Percentiles rank a stretch among this genome's conserved stretches.
Evolutionary conservation across 2,329 filamentous ascomycete genomes (phyloP).

Genomic region (Penicillium sp.): DNA sequence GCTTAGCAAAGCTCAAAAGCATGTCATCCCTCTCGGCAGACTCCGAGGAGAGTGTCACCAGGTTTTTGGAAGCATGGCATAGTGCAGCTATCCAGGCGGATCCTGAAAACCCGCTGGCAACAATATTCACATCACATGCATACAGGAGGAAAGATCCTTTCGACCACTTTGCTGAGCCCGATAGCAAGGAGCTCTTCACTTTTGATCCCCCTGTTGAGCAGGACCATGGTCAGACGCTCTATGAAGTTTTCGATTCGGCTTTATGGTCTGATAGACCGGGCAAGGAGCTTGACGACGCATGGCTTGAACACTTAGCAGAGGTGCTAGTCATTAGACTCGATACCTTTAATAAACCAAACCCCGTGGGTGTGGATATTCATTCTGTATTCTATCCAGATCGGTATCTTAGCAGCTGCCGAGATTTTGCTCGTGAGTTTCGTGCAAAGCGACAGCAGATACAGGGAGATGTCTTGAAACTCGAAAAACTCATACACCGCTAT

Average conservation of each 20-base stretch:
- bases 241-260: slow-evolving; percentile 53
- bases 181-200: slow-evolving; percentile 38
- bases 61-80: slow-evolving; percentile 53
- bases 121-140: slow-evolving; percentile 48
- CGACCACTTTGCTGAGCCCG: slow-evolving; percentile 29
- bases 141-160: slow-evolving; percentile 37
- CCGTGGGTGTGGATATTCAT: slow-evolving; percentile 52
- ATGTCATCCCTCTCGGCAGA: slow-evolving; percentile 32
- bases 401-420: slow-evolving; percentile 55
- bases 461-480: slow-evolving; percentile 33
- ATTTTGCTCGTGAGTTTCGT: slow-evolving; percentile 49
- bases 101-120: slow-evolving; percentile 42
- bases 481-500: slow-evolving; percentile 32
- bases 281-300: slow-evolving; percentile 44
- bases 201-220: slow-evolving; percentile 41
- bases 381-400: slow-evolving; percentile 58
- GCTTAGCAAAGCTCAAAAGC: slow-evolving; percentile 46
- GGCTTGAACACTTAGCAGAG: slow-evolving; percentile 51
- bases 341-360: slow-evolving; percentile 34
- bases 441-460: slow-evolving; percentile 34
- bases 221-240: slow-evolving; percentile 46
- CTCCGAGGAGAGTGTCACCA: slow-evolving; percentile 39
- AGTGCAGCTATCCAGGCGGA: slow-evolving; percentile 44
- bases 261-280: slow-evolving; percentile 48
- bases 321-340: slow-evolving; percentile 53